A percentile compares a stretch with the other conserved stretches of the same genome.
phyloP scores from a whole-genome alignment of 441 rosid species.

The Euphorbia neoarborescens region DNA sequence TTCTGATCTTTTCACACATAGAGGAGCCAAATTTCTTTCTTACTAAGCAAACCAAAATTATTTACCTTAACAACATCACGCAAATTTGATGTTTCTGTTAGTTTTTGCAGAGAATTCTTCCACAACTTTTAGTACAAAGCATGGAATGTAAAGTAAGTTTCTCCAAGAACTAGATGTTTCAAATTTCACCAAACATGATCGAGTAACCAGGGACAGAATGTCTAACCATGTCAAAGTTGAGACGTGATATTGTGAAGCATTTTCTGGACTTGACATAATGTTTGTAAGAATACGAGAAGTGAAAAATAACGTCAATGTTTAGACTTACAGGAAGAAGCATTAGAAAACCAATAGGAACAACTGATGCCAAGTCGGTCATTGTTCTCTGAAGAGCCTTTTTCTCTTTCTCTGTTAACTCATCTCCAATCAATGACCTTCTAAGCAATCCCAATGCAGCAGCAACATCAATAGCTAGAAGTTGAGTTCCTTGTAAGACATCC shows the following conservation, averaged over 20 bases:
- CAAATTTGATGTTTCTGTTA: not conserved
- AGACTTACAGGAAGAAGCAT: conserved; percentile 97
- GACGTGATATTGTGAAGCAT: not conserved
- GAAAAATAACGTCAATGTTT: conserved; percentile 6
- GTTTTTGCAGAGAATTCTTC: not conserved
- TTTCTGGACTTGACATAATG: not conserved
- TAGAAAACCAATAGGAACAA: conserved; percentile 80
- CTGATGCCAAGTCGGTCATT: conserved; percentile 83
- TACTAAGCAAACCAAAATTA: not conserved
- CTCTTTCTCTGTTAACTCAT: conserved; percentile 83
- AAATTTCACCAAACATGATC: not conserved
- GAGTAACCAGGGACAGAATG: not conserved
- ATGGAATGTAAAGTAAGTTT: not conserved
- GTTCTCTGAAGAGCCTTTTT: conserved; percentile 78
- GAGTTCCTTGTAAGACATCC: conserved; percentile 99
- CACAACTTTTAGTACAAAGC: not conserved
- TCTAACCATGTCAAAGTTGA: conserved; percentile 4
- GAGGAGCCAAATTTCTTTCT: not conserved
- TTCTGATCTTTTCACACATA: not conserved
- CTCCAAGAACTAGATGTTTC: not conserved
- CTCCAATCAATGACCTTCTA: conserved; percentile 67
- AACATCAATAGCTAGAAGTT: conserved; percentile 85
- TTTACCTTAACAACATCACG: too few relatives aligned
- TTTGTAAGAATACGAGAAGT: not conserved
- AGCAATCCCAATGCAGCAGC: conserved; percentile 77